A percentile compares a stretch with the other conserved stretches of the same genome.
Evolutionary conservation across 169 alveolate genomes (phyloP).

Genomic region (Eimeria maxima): DNA sequence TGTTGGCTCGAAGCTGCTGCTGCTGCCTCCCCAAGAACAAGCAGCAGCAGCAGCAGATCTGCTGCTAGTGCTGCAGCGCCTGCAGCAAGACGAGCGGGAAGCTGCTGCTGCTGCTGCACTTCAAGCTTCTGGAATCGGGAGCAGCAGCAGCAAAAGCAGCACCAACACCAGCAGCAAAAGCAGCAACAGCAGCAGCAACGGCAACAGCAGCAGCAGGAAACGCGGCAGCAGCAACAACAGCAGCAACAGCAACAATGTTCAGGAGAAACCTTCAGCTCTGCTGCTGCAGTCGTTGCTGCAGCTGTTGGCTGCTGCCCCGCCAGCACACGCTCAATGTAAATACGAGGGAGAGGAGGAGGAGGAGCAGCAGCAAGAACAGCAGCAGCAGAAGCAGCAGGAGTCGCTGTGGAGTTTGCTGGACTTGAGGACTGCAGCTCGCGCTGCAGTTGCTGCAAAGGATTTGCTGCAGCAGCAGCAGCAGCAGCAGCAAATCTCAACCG

Average conservation of each 20-base stretch:
- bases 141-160: conserved; percentile 58
- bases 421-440: conserved; percentile 44
- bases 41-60: conserved; percentile 71
- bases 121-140: not conserved
- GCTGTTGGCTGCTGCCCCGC: not conserved
- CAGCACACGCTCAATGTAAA: not conserved
- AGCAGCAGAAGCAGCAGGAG: conserved; percentile 22
- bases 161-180: conserved; percentile 13
- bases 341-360: not conserved
- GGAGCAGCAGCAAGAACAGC: conserved; percentile 32
- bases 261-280: not conserved
- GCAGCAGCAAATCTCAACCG: conserved; percentile 21
- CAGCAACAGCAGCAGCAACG: conserved; percentile 25
- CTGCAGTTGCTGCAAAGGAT: conserved; percentile 61
- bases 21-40: not conserved
- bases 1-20: conserved; percentile 45
- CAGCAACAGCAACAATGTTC: not conserved
- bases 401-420: conserved; percentile 16
- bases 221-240: not conserved
- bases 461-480: conserved; percentile 66
- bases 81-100: conserved; percentile 57
- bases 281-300: conserved; percentile 60
- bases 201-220: conserved; percentile 7
- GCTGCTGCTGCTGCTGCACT: conserved; percentile 75
- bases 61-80: conserved; percentile 55